phyloP scores from a whole-genome alignment of 768 basidiomycete genomes.

The Mycena vitilis region DNA sequence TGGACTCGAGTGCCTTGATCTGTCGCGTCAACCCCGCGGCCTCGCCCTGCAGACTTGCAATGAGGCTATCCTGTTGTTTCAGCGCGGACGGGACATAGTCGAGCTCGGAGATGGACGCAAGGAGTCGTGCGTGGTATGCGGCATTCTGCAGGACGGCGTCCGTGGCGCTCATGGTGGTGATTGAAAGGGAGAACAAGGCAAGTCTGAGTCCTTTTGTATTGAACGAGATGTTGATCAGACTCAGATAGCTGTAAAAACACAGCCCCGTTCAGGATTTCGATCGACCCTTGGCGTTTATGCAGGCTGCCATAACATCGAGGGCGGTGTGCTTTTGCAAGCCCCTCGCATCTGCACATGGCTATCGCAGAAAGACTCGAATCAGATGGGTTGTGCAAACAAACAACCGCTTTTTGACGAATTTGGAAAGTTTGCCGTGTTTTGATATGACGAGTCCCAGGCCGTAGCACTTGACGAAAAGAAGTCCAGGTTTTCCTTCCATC shows the following conservation, averaged over 20 bases:
- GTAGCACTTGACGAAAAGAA: no score
- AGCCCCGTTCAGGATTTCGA: not conserved
- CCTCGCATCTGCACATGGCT: no score
- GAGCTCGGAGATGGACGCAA: slow-evolving; percentile 48
- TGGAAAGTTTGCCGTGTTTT: not conserved
- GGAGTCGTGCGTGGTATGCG: slow-evolving; percentile 51
- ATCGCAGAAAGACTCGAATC: no score
- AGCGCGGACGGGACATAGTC: slow-evolving; percentile 55
- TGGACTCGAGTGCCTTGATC: slow-evolving; percentile 45
- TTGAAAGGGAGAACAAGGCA: not conserved
- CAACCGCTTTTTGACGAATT: slow-evolving; percentile 16
- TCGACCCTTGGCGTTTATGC: no score
- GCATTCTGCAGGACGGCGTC: slow-evolving; percentile 53
- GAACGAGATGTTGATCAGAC: not conserved
- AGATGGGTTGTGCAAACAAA: not conserved
- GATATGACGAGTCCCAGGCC: no score
- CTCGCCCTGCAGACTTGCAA: slow-evolving; percentile 49
- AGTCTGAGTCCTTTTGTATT: not conserved
- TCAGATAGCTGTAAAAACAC: slow-evolving; percentile 2
- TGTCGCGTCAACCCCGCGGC: slow-evolving; percentile 39
- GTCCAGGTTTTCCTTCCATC: no score
- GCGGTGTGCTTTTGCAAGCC: no score
- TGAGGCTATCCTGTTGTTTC: slow-evolving; percentile 49
- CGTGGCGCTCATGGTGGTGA: slow-evolving; percentile 41
- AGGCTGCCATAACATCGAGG: no score